Conservation (phyloP, 371 early-diverging fungal genomes). For the Basidiobolus meristosporus region DNA sequence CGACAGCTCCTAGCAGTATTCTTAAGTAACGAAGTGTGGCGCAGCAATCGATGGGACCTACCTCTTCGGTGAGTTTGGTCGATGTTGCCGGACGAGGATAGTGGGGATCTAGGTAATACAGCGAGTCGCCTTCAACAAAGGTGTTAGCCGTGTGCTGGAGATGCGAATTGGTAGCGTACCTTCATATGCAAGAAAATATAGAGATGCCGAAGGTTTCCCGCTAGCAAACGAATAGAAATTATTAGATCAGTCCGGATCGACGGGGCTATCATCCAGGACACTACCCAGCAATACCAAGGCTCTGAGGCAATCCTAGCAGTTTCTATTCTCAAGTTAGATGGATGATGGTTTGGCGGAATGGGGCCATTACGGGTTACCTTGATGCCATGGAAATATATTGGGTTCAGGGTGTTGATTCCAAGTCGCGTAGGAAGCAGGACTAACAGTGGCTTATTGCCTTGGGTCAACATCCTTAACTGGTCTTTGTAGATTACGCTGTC, state of each 20-base stretch:
- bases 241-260: no score
- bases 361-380: slow-evolving; percentile 17
- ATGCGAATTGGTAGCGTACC: slow-evolving; percentile 16
- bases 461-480: slow-evolving; percentile 6
- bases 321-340: slow-evolving; percentile 13
- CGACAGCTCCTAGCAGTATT: slow-evolving; percentile 31
- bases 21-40: neutral
- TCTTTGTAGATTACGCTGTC: slow-evolving; percentile 57
- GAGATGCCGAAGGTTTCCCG: slow-evolving; percentile 82
- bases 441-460: slow-evolving; percentile 30
- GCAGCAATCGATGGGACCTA: slow-evolving; percentile 3
- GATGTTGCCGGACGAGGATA: slow-evolving; percentile 48
- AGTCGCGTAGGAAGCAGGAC: slow-evolving; percentile 74
- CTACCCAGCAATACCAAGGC: slow-evolving; percentile 81
- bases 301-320: slow-evolving; percentile 54
- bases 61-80: slow-evolving; percentile 23
- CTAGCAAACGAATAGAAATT: slow-evolving; percentile 11
- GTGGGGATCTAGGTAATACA: slow-evolving; percentile 91
- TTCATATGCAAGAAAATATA: slow-evolving; percentile 80
- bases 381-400: slow-evolving; percentile 54
- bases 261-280: no score
- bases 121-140: slow-evolving; percentile 26
- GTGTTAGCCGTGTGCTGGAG: neutral
- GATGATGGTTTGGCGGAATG: neutral
- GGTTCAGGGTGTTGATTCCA: slow-evolving; percentile 72